Conservation (phyloP, 1,139 yeast genomes). For the Debaryomyces singareniensis region DNA sequence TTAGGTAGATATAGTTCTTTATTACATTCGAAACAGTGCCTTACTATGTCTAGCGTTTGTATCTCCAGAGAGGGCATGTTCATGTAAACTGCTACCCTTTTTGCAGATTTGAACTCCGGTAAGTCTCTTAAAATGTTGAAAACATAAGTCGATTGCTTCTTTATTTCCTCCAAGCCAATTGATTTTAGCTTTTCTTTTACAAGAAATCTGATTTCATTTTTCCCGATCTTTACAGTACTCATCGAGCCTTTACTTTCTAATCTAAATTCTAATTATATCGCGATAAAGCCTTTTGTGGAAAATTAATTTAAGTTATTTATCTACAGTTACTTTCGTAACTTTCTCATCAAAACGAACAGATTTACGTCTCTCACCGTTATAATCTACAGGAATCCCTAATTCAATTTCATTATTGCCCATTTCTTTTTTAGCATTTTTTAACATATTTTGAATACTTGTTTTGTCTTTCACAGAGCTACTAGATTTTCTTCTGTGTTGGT, state of each 20-base stretch:
- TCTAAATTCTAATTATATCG: neutral
- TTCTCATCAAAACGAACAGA: conserved; percentile 70
- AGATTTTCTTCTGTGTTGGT: conserved; percentile 32
- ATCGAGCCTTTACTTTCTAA: too few species aligned
- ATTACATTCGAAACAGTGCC: conserved; percentile 37
- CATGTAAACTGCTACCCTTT: conserved; percentile 56
- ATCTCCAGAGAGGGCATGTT: conserved; percentile 62
- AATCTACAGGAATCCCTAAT: conserved; percentile 34
- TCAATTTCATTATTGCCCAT: conserved; percentile 43
- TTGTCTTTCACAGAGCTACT: conserved; percentile 13
- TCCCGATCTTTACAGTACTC: too few species aligned
- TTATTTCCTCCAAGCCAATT: conserved; percentile 10
- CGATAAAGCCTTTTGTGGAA: neutral
- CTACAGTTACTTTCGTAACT: conserved; percentile 29
- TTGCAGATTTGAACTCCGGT: conserved; percentile 37
- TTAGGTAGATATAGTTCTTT: conserved; percentile 48
- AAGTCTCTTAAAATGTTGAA: conserved; percentile 21
- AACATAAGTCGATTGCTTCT: conserved; percentile 17
- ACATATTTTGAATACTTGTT: conserved; percentile 44
- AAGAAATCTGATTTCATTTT: conserved; percentile 13
- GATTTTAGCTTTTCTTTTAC: conserved; percentile 12
- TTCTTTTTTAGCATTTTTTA: conserved; percentile 26
- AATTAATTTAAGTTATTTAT: neutral
- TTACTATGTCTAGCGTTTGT: conserved; percentile 46
- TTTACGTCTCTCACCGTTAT: conserved; percentile 49